Evolutionary conservation across 2,329 filamentous ascomycete genomes (phyloP).

Genomic region (Nothomitra cinnamomea): DNA sequence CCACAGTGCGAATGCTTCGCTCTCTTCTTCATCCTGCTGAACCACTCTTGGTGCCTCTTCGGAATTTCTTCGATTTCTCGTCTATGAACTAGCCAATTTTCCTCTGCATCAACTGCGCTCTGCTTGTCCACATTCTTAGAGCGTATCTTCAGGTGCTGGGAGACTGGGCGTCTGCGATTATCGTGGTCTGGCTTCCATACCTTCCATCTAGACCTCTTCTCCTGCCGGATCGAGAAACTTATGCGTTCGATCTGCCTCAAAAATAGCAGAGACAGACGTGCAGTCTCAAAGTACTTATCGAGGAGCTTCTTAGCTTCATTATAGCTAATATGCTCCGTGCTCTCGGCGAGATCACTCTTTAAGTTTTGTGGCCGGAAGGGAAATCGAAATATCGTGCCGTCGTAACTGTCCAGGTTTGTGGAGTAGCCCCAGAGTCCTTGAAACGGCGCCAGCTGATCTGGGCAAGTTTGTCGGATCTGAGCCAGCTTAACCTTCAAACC

Average conservation of each 20-base stretch:
- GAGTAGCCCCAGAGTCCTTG: constrained; percentile 14
- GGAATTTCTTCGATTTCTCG: neutral
- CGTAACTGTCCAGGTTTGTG: constrained; percentile 5
- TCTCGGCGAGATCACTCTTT: constrained; percentile 1
- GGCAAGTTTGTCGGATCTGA: constrained; percentile 7
- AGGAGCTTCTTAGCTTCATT: neutral
- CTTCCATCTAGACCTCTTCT: neutral
- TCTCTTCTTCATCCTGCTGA: neutral
- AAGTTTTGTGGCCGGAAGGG: constrained; percentile 9
- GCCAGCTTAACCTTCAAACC: constrained; percentile 8
- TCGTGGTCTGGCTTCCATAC: neutral
- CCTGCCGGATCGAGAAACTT: neutral
- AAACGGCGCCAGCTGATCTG: constrained; percentile 13
- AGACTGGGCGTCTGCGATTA: neutral
- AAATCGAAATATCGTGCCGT: constrained; percentile 15
- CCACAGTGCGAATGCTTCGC: neutral
- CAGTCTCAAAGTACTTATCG: neutral
- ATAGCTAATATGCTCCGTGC: constrained; percentile 5
- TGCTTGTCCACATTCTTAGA: neutral
- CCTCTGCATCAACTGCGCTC: neutral
- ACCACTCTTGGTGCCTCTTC: neutral
- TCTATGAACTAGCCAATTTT: neutral
- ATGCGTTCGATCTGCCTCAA: neutral
- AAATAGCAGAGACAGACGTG: neutral
- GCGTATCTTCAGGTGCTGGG: neutral